These are phyloP conservation scores for Nakaseomyces kungkrabaensis DNA, from an alignment of 1,139 yeast species.

Conservation along the genomic window DNA sequence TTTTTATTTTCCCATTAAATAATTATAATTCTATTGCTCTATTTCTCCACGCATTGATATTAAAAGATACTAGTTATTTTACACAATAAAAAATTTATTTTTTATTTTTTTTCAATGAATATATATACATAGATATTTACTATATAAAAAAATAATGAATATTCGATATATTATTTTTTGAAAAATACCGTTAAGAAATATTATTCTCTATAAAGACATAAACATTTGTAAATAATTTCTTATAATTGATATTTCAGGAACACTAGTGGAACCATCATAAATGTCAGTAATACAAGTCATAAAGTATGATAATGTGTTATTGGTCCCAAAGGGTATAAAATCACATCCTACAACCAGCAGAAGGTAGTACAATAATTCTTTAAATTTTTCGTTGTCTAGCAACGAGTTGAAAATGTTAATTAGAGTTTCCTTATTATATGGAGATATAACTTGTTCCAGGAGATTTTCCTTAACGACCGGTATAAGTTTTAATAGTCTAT, in stretches of 20 bases:
- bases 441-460: neutral
- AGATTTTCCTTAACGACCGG: conserved; percentile 11
- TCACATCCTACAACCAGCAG: conserved; percentile 19
- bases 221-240: conserved; percentile 4
- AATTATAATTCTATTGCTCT: too few relatives aligned
- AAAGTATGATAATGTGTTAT: conserved; percentile 9
- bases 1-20: too few relatives aligned
- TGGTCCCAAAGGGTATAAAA: conserved; percentile 14
- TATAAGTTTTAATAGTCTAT: conserved; percentile 17
- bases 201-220: neutral
- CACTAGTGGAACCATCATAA: conserved; percentile 13
- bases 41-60: too few relatives aligned
- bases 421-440: neutral
- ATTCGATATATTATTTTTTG: too few relatives aligned
- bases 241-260: conserved; percentile 21
- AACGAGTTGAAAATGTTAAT: conserved; percentile 16
- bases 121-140: neutral
- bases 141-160: neutral
- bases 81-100: neutral
- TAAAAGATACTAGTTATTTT: too few relatives aligned
- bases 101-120: neutral
- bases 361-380: conserved; percentile 19
- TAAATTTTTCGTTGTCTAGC: conserved; percentile 14
- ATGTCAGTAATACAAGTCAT: conserved; percentile 18
- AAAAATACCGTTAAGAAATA: too few relatives aligned